Base-by-base conservation (phyloP, 116 monocot genomes). In the Trichopus zeylanicus region DNA sequence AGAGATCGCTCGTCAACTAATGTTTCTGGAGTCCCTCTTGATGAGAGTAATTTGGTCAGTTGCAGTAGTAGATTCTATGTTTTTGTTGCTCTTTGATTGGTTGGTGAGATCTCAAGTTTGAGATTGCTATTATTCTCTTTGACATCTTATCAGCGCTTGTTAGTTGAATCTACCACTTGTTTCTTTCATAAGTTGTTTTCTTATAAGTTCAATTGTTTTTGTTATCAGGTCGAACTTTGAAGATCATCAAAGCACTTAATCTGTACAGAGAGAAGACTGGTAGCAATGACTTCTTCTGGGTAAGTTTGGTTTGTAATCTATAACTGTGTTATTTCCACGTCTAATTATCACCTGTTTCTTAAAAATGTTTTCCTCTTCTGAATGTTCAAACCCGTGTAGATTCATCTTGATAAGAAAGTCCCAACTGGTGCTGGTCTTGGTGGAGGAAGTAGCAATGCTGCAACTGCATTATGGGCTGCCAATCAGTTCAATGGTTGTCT, bases 341-440 rank as follows among this genome's bases (percentile, higher is more conserved):
- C 0, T 12, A 16, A 13, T 42, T 42, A 11, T 42, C 4, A 2
- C 16, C 13, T 1, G 7, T 47, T 56, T 27, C 15, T 26, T 16
- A 29, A 29, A 31, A 7, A 31, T 56, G 18, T 31, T 3, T 49
- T 49, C 9, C 7, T 22, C 15, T 21, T 49, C n/a, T 42, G 13
- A n/a, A 13, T 42, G 2, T 24, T 49, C 0, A 19, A 30, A 9
- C 24, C 7, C 20, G 30, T 61, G 52, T 55, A 97, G 97, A 85
- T 91, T 58, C 87, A 97, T 85, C 79, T 97, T 59, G 97, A 91
- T 64, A 97, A 91, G 64, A 97, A 76, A 39, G 91, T 97, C 18
- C 97, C 97, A 22, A 91, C 91, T 69, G 97, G 91, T 56, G 97
- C 97, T 37, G 97, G 97, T 24, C 91, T 97, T 56, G 97, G 97